Evolutionary conservation across 2,329 filamentous ascomycete genomes (phyloP), one percentile per base, ranked within the genome.

Genomic region (Lasiodiplodia sp.): DNA sequence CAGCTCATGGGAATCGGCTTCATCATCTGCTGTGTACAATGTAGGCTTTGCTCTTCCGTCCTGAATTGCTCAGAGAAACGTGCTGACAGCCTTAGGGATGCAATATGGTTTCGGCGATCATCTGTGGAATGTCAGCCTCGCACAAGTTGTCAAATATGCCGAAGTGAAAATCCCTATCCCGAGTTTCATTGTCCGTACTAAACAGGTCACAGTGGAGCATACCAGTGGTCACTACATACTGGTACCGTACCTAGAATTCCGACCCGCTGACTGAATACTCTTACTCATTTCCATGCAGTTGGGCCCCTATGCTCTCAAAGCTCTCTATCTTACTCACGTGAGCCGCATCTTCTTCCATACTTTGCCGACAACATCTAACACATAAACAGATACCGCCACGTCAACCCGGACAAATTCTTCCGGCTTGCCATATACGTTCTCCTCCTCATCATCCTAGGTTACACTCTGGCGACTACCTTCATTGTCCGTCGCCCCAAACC

Each of bases 241-340:
- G 34, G 55, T 58, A 25, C 10, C 8, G 16, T 23, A 18, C 10
- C 55, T 40, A 6, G 21, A 38, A 44, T 7, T 1, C 40, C 5
- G 2, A 7, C 18, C 12, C 37, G 21, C 28, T n/a, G 53, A 37
- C 18, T 5, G 4, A 10, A 34, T n/a, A 56, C 28, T 37, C 34
- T 44, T 16, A 44, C 21, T 16, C 11, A n/a, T 21, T 37, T 14
- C 25, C 3, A 14, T 16, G n/a, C 25, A 58, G 55, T 21, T 58
- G 55, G 55, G 55, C 55, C 8, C 55, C 55, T 16, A 58, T 58
- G 55, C 55, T 58, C 55, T 58, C 55, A 12, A 58, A 58, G 34
- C 28, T 58, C 2, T 58, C 55, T 11, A 58, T 58, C 34, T 21
- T 58, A 14, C 34, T 58, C 31, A 38, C 37, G 55, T 58, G 28